Evolutionary conservation across 495 filamentous ascomycete species (phyloP).

Genomic region (Xylaria sp.): DNA sequence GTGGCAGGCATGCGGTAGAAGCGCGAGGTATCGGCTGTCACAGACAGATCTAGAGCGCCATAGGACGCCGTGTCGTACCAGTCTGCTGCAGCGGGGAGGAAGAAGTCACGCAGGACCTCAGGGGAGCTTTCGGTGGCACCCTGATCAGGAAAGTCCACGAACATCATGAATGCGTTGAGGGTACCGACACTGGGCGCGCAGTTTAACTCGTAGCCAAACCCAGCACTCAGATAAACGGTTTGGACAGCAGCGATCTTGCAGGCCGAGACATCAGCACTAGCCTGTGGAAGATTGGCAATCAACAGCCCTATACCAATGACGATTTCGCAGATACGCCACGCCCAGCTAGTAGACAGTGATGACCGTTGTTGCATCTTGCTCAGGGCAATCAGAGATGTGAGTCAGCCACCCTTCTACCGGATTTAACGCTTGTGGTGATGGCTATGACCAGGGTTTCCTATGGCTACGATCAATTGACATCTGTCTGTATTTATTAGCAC

Average conservation of each 20-base stretch:
- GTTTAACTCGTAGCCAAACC: slow-evolving; percentile 39
- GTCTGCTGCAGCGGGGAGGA: slow-evolving; percentile 40
- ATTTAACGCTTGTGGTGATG: neutral
- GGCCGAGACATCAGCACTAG: slow-evolving; percentile 33
- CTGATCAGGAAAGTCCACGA: slow-evolving; percentile 42
- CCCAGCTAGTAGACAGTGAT: neutral
- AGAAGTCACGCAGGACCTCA: slow-evolving; percentile 37
- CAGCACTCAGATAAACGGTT: slow-evolving; percentile 36
- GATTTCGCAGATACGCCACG: neutral
- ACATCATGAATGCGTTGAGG: slow-evolving; percentile 44
- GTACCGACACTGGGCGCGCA: slow-evolving; percentile 43
- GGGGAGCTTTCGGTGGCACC: slow-evolving; percentile 34
- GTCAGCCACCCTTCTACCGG: neutral
- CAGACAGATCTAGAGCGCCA: slow-evolving; percentile 35
- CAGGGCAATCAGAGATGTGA: neutral
- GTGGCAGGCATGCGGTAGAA: slow-evolving; percentile 42
- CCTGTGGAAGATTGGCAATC: neutral
- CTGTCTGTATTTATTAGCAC: neutral
- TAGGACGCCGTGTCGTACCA: slow-evolving; percentile 42
- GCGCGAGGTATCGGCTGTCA: slow-evolving; percentile 39
- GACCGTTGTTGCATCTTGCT: neutral
- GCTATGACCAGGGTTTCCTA: neutral
- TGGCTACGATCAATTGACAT: neutral
- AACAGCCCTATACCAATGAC: neutral
- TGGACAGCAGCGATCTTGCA: slow-evolving; percentile 36